Base-by-base conservation (phyloP, 2,329 filamentous ascomycete species). In the Ilyonectria robusta region DNA sequence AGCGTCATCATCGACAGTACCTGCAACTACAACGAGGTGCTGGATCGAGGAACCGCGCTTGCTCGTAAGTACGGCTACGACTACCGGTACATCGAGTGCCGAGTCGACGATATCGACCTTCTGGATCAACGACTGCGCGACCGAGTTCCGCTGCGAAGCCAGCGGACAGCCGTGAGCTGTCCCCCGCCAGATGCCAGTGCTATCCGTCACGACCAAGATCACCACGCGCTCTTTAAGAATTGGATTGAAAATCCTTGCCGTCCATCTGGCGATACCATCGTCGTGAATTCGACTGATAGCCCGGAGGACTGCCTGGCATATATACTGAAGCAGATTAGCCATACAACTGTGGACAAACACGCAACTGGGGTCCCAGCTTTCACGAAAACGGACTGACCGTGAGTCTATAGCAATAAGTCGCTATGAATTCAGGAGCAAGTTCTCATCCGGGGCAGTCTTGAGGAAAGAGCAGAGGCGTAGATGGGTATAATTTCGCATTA, bases 1-100 rank as follows among this genome's bases (percentile, higher is more conserved):
- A 69, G 59, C 59, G 75, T 82, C 66, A 77, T 82, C 60, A 74
- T 83, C 17, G 81, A 83, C 68, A 81, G 79, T 61, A 75, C 77
- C 33, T 83, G 79, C 72, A 81, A 81, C 65, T 81, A 71, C 69
- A 53, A 70, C 11, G 72, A 79, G 66, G 69, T 76, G 2, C 62
- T 82, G 31, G 74, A 78, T 17, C 46, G 65, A 6, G 81, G 81
- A 2, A 61, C 58, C 4, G 70, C 68, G 7, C 74, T 81, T 2
- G 78, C 80, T 2, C n/a, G 61, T 21, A 19, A 59, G 19, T 50
- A 68, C 46, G 64, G 65, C 4, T 72, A 42, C 42, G 19, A 21
- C 19, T 75, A 77, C 62, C 73, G 71, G 69, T 81, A 81, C 40
- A 69, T 82, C 19, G 78, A 81, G 67, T 81, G 78, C 44, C 72